phyloP scores from a whole-genome alignment of 148 eudicot genomes.

The Bassia scoparia region DNA sequence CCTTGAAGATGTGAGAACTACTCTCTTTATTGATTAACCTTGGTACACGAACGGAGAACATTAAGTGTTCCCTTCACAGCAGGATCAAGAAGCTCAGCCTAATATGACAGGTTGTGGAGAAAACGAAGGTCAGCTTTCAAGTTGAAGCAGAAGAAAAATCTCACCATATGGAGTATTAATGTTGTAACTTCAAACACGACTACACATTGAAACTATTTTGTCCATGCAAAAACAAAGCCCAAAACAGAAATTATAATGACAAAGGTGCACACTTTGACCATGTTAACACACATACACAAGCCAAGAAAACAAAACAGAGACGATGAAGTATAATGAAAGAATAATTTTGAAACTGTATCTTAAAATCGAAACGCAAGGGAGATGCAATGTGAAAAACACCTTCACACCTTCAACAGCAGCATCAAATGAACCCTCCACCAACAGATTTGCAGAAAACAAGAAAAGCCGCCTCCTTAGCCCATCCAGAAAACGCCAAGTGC shows the following conservation, averaged over 20 bases:
- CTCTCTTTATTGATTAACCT: slow-evolving; percentile 41
- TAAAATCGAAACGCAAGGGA: slow-evolving; percentile 23
- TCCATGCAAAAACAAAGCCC: too few species aligned
- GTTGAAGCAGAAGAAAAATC: too few species aligned
- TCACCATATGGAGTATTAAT: too few species aligned
- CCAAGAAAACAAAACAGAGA: too few species aligned
- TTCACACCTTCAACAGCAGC: slow-evolving; percentile 38
- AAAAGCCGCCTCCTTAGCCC: slow-evolving; percentile 42
- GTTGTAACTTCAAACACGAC: too few species aligned
- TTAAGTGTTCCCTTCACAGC: slow-evolving; percentile 58
- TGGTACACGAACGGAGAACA: slow-evolving; percentile 53
- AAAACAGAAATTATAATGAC: too few species aligned
- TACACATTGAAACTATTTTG: too few species aligned
- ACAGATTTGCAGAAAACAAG: slow-evolving; percentile 37
- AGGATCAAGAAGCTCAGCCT: slow-evolving; percentile 55
- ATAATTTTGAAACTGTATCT: slow-evolving; percentile 29
- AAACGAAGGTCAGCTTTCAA: too few species aligned
- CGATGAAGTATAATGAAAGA: not conserved
- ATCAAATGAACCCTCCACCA: slow-evolving; percentile 45
- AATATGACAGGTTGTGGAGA: slow-evolving; percentile 3
- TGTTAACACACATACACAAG: not conserved
- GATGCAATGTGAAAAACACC: slow-evolving; percentile 55
- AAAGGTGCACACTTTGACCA: not conserved
- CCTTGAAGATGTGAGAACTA: slow-evolving; percentile 58
- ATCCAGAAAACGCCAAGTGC: slow-evolving; percentile 41